Conservation (phyloP, 257 asterid species). For the Solanum pimpinellifolium region DNA sequence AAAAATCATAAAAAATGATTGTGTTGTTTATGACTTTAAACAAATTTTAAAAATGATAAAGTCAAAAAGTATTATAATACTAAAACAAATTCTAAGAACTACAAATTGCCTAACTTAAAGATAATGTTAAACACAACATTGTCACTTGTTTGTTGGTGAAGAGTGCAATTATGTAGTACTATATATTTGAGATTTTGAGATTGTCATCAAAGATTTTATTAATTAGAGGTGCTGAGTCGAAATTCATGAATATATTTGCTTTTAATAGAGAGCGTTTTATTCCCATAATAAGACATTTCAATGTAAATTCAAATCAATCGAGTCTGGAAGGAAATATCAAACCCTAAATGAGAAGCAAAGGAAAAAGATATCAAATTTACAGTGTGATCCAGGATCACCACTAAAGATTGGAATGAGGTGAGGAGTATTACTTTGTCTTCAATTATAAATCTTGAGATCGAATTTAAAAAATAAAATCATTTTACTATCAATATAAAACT, state of each 20-base stretch:
- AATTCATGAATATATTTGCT: not conserved
- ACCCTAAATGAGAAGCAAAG: not conserved
- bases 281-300: not conserved
- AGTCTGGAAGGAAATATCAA: rapidly evolving
- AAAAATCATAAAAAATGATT: not conserved
- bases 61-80: not conserved
- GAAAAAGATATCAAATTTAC: not conserved
- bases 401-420: not conserved
- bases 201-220: not conserved
- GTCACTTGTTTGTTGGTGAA: not conserved
- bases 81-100: not conserved
- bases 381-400: not conserved
- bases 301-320: not conserved
- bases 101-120: not conserved
- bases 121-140: not conserved
- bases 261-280: not conserved
- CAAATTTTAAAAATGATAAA: not conserved
- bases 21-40: not conserved
- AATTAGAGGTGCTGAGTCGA: not conserved
- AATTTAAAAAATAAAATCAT: not conserved
- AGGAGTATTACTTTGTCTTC: not conserved
- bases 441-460: rapidly evolving
- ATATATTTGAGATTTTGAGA: not conserved
- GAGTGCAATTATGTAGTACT: not conserved
- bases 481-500: rapidly evolving